Base-by-base conservation (phyloP, 2,329 filamentous ascomycete species). In the Lecanicillium sp. region DNA sequence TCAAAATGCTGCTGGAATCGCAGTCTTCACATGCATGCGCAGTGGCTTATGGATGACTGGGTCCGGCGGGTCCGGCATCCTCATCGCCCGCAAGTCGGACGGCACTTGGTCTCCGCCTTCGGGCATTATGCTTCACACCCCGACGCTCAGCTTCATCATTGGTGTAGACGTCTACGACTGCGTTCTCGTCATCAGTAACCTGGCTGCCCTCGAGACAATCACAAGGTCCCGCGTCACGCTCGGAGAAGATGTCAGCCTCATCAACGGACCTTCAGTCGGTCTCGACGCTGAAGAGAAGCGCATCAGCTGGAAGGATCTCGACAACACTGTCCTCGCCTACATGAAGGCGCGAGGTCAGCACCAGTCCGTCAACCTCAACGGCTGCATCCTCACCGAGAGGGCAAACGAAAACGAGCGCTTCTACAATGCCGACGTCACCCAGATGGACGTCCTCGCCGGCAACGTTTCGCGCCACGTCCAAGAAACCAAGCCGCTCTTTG, bases 81-180 rank as follows among this genome's bases (percentile, higher is more conserved):
- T 97, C 32, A 81, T 96, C 51, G 90, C 84, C 15, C 81, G 88
- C 56, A 86, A 87, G 59, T 84, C 86, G 20, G 90, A 95, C 56
- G 90, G 90, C 6, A 84, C 83, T 54, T 96, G 90, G 90, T 93
- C 88, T 54, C 87, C 90, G 8, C 91, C 91, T 0, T 94, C 88
- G 0, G 90, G 87, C 40, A 90, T 97, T 55, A 79, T 95, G 70
- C 76, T 95, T 39, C 91, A 97, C 62, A 95, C 91, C 0, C 81
- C 88, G 1, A 89, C 86, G 1, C 75, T 96, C 27, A 91, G 90
- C 29, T 96, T 97, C 61, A 78, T 95, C 45, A 84, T 90, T 5
- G 91, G 90, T 2, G 86, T 95, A 33, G 91, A 97, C 62, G 90
- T 96, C 26, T 97, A 96, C 71, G 91, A 97, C 64, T 95, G 90